Evolutionary conservation across 768 basidiomycete species (phyloP), one percentile per base, ranked within the genome.

Genomic region (Pisolithus marmoratus): DNA sequence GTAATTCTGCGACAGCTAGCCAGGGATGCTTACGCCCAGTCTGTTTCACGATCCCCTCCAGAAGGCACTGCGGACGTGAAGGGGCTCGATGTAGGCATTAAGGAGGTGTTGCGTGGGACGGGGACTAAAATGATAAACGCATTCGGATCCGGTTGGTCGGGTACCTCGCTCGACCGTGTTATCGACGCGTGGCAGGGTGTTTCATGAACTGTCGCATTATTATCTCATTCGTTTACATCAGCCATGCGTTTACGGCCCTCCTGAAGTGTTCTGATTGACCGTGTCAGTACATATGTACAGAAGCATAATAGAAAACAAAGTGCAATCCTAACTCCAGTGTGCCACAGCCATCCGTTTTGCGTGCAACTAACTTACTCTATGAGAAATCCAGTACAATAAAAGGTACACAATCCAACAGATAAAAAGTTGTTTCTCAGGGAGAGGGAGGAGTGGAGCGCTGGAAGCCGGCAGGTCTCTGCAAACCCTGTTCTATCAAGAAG

Each of bases 51-150:
- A 3, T 67, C 78, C 7, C 71, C 74, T 1, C 82, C 85, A 0
- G 76, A 77, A 7, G 85, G 84, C 0, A 81, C 78, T 0, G 48
- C 52, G 14, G 66, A 76, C 44, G 47, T 66, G 27, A 53, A 48
- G 9, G 55, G 57, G n/a, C 63, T 78, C 24, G 75, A 78, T 34
- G 64, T 63, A 19, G 86, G 84, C 0, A 92, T 98, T 55, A 85
- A 82, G 59, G 88, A 94, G 62, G 91, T 96, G 8, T 63, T 96
- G 54, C 87, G 92, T 61, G 81, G 83, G 0, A 88, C 94, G 0
- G 94, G 94, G 2, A 81, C 82, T 0, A 93, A 90, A 61, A 79
- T 89, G 78, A 82, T 81, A 20, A 82, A 83, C 5, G 75, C 79
- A 11, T 65, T 86, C 23, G 86, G 83, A 4, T 78, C 82, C 0